A percentile compares a stretch with the other conserved stretches of the same genome.
Conservation (phyloP, 2,329 filamentous ascomycete species). For the Pseudogymnoascus sp. region DNA sequence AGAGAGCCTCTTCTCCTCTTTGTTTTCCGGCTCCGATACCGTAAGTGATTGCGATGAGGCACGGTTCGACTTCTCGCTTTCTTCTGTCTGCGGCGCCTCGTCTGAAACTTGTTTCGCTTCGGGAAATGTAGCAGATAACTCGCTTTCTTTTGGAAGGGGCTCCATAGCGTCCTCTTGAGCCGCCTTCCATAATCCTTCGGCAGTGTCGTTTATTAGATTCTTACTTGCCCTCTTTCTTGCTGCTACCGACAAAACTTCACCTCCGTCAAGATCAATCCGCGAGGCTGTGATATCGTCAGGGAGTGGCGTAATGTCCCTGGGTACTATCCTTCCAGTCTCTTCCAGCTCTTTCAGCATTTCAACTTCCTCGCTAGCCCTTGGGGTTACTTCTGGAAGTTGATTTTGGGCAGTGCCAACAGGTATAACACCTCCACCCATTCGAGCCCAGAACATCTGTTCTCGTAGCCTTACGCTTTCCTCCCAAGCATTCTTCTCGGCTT, state of each 20-base stretch:
- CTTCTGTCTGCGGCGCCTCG: conserved; percentile 4
- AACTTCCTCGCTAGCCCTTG: conserved; percentile 22
- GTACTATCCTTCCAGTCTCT: conserved; percentile 23
- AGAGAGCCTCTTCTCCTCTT: conserved; percentile 28
- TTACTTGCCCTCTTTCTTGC: background rate
- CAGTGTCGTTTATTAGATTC: conserved; percentile 9
- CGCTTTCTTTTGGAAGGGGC: conserved; percentile 7
- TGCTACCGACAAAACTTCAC: background rate
- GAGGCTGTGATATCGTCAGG: conserved; percentile 9
- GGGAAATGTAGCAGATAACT: background rate
- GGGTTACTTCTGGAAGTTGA: conserved; percentile 18
- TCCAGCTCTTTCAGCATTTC: conserved; percentile 24
- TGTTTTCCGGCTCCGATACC: conserved; percentile 20
- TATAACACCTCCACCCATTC: conserved; percentile 84
- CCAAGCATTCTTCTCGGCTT: conserved; percentile 83
- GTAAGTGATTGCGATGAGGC: conserved; percentile 17
- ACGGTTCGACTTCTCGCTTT: conserved; percentile 18
- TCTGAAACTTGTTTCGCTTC: background rate
- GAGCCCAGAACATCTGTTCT: conserved; percentile 95
- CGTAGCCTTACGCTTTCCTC: conserved; percentile 84
- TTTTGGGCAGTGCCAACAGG: conserved; percentile 36
- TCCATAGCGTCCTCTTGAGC: conserved; percentile 14
- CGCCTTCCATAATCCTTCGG: conserved; percentile 12
- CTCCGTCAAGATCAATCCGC: background rate
- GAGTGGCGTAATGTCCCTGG: conserved; percentile 24